These are phyloP conservation scores for Boechera stricta DNA, from an alignment of 345 rosid species.

Conservation along the genomic window DNA sequence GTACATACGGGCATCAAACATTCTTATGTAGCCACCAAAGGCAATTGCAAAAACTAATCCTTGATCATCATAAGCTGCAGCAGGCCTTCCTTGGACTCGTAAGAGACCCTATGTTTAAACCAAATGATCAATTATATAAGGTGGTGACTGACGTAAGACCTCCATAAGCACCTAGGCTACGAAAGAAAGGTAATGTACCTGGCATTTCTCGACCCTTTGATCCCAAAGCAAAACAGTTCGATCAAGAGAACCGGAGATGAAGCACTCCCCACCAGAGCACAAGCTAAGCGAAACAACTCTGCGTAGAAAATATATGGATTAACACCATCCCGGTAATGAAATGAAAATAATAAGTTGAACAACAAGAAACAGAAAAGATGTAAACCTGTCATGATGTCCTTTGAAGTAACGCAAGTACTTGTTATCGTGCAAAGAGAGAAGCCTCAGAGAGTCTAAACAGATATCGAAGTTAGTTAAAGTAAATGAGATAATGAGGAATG, in stretches of 20 bases:
- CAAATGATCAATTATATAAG: conserved; percentile 9
- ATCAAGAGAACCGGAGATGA: conserved; percentile 95
- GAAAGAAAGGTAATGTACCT: conserved; percentile 54
- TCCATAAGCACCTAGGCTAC: background rate
- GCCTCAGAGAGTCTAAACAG: conserved; percentile 77
- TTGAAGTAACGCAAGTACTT: conserved; percentile 95
- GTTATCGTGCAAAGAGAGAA: conserved; percentile 92
- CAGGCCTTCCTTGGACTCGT: conserved; percentile 92
- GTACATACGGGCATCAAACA: conserved; percentile 92
- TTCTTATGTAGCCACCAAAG: conserved; percentile 88
- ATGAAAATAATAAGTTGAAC: background rate
- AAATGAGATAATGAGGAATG: background rate
- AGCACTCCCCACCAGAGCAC: conserved; percentile 83
- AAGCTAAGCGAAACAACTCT: conserved; percentile 97
- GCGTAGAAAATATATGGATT: conserved; percentile 11
- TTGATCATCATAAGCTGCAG: conserved; percentile 94
- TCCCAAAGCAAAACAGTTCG: conserved; percentile 98
- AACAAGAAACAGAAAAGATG: conserved; percentile 22
- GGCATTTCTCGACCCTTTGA: conserved; percentile 96
- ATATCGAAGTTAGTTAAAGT: background rate
- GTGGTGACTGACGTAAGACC: conserved; percentile 3
- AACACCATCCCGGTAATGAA: conserved; percentile 19
- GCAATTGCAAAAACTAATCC: conserved; percentile 91
- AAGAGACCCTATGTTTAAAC: conserved; percentile 59
- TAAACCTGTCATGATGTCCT: conserved; percentile 99